Evolutionary conservation across 2,329 filamentous ascomycete species (phyloP).

Genomic region (Keithomyces neogunnii): DNA sequence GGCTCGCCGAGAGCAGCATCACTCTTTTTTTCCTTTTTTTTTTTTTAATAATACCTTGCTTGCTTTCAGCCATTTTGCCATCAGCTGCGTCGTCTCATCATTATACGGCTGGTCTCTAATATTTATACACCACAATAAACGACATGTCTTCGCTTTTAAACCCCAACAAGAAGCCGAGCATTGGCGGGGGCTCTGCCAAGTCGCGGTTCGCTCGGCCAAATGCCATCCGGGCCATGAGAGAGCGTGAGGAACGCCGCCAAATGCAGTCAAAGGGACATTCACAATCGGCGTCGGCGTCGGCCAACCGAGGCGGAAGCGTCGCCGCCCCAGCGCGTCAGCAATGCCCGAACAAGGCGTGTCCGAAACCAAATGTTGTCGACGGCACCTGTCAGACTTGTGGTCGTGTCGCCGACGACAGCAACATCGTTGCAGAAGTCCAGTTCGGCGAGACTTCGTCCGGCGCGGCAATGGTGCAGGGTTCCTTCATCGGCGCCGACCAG

Average conservation of each 20-base stretch:
- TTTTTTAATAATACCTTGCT: too few species aligned
- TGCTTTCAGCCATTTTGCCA: too few species aligned
- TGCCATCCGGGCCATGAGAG: conserved; percentile 41
- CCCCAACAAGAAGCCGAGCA: conserved; percentile 26
- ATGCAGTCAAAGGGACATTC: conserved; percentile 17
- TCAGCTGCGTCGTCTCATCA: too few species aligned
- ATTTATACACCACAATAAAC: neutral
- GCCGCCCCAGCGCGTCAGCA: conserved; percentile 28
- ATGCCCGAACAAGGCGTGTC: conserved; percentile 53
- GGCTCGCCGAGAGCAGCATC: too few species aligned
- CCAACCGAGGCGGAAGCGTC: conserved; percentile 21
- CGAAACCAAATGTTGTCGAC: conserved; percentile 53
- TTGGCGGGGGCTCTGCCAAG: conserved; percentile 21
- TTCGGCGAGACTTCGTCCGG: conserved; percentile 85
- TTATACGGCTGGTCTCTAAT: neutral
- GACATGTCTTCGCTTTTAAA: conserved; percentile 40
- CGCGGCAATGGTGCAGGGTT: conserved; percentile 84
- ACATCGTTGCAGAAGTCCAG: conserved; percentile 85
- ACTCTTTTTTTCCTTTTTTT: too few species aligned
- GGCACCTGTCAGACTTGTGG: conserved; percentile 77
- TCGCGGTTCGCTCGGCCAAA: conserved; percentile 37
- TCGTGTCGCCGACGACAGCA: conserved; percentile 72
- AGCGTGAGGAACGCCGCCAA: conserved; percentile 38
- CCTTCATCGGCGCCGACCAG: conserved; percentile 78
- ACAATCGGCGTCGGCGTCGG: conserved; percentile 17